phyloP scores from a whole-genome alignment of 768 basidiomycete genomes.

The Serpula lacrymans region DNA sequence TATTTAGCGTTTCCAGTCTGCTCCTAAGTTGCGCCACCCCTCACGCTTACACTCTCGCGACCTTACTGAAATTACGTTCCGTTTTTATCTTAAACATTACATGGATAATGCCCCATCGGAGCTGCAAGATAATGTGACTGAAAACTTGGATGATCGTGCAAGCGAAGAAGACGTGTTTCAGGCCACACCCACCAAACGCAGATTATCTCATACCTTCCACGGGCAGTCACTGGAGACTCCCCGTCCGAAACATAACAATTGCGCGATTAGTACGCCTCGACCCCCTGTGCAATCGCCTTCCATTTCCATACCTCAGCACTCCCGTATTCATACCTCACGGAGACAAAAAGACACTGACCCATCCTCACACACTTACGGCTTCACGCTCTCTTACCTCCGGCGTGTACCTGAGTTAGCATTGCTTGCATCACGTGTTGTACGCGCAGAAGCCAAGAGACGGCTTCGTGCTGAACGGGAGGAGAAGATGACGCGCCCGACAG shows the following conservation, averaged over 20 bases:
- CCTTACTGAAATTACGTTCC: constrained; percentile 68
- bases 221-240: constrained; percentile 29
- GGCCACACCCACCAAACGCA: constrained; percentile 37
- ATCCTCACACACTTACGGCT: constrained; percentile 48
- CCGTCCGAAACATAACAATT: constrained; percentile 12
- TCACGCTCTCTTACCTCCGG: constrained; percentile 71
- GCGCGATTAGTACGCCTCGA: constrained; percentile 26
- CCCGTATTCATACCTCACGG: neutral
- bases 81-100: constrained; percentile 75
- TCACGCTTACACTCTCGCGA: constrained; percentile 63
- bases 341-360: too few relatives aligned
- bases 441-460: constrained; percentile 56
- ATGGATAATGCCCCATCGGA: constrained; percentile 54
- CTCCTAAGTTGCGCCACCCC: constrained; percentile 65
- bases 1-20: constrained; percentile 18
- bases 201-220: too few relatives aligned
- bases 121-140: constrained; percentile 12
- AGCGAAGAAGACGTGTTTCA: too few relatives aligned
- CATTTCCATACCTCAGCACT: constrained; percentile 2
- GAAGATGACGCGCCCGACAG: neutral
- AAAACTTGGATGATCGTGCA: constrained; percentile 6
- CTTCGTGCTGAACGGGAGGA: constrained; percentile 46
- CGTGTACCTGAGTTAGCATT: constrained; percentile 70
- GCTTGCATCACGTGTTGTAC: constrained; percentile 62
- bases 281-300: too few relatives aligned